Percentiles rank a stretch among this genome's conserved stretches.
These are phyloP conservation scores for Monosporozyma unispora DNA, from an alignment of 805 yeast species.

Conservation along the genomic window DNA sequence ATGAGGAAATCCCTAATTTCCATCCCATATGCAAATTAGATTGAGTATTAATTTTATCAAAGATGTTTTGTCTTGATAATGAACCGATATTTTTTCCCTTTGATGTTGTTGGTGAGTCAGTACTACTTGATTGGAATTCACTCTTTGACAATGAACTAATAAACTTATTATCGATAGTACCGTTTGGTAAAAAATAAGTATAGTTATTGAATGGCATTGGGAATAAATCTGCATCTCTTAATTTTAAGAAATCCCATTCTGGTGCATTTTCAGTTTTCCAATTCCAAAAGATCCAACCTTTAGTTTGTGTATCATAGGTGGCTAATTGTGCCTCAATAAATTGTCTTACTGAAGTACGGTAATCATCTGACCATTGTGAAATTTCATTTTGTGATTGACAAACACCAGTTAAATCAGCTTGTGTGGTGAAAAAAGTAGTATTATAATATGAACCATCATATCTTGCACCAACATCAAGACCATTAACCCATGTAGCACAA, in stretches of 20 bases:
- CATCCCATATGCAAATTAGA: not conserved
- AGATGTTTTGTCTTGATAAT: not conserved
- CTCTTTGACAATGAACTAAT: conserved; percentile 11
- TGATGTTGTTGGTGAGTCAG: not conserved
- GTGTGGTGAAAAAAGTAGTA: conserved; percentile 12
- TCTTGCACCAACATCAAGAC: conserved; percentile 59
- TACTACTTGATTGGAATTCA: conserved; percentile 8
- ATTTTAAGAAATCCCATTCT: conserved; percentile 56
- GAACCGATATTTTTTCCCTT: not conserved
- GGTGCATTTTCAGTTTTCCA: conserved; percentile 56
- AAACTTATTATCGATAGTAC: conserved; percentile 11
- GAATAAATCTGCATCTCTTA: conserved; percentile 43
- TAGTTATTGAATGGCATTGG: conserved; percentile 53
- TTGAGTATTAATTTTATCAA: not conserved
- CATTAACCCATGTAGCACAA: conserved; percentile 62
- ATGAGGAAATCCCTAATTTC: not conserved
- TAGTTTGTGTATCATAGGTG: conserved; percentile 36
- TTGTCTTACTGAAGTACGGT: conserved; percentile 39
- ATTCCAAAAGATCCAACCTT: conserved; percentile 67
- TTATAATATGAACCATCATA: conserved; percentile 41
- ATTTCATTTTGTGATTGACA: conserved; percentile 35
- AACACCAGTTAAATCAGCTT: conserved; percentile 27
- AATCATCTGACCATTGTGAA: conserved; percentile 35
- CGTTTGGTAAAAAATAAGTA: conserved; percentile 35
- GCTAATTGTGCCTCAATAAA: conserved; percentile 55